phyloP scores from a whole-genome alignment of 371 early-diverging fungal species.

The Cokeromyces recurvatus region DNA sequence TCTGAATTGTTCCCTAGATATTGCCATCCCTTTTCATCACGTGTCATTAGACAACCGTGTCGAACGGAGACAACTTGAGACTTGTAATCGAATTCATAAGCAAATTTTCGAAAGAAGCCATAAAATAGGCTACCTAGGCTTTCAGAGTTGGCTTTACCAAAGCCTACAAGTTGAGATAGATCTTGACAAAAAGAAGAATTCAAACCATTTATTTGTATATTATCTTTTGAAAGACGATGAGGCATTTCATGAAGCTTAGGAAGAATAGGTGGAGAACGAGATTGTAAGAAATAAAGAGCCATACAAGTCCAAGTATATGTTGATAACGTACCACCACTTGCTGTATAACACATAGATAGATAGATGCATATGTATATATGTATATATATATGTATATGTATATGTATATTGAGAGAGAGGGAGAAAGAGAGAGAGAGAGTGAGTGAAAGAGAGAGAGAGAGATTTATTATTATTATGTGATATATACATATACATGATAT shows the following conservation, averaged over 20 bases:
- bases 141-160: conserved; percentile 65
- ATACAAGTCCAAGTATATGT: conserved; percentile 93
- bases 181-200: conserved; percentile 65
- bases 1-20: conserved; percentile 18
- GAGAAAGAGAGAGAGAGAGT: no score
- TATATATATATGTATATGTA: no score
- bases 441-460: no score
- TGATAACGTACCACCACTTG: conserved; percentile 88
- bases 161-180: conserved; percentile 56
- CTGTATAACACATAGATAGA: no score
- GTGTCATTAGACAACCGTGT: conserved; percentile 68
- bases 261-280: conserved; percentile 83
- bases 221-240: conserved; percentile 12
- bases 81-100: conserved; percentile 79
- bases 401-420: no score
- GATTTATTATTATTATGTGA: no score
- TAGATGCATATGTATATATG: no score
- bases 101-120: conserved; percentile 80
- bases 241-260: conserved; percentile 72
- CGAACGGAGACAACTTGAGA: conserved; percentile 75
- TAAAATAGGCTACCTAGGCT: conserved; percentile 77
- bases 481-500: conserved; percentile 1
- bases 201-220: conserved; percentile 11
- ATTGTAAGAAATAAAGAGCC: conserved; percentile 86
- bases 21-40: conserved; percentile 80